phyloP scores from a whole-genome alignment of 305 asterid species.

The Fraxinus sp. region DNA sequence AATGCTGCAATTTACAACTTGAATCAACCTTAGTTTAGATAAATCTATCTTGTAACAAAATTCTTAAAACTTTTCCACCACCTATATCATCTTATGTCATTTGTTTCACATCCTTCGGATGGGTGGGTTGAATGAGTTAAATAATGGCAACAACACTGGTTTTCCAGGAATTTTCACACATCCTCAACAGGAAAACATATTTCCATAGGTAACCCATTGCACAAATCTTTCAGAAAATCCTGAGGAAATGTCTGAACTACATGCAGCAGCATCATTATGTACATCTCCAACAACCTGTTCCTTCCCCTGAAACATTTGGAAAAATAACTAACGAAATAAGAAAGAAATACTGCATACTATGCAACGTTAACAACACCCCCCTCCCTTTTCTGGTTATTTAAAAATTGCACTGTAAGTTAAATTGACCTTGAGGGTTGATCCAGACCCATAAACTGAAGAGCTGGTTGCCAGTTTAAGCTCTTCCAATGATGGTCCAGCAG shows the following conservation, averaged over 20 bases:
- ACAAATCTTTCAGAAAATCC: constrained; percentile 60
- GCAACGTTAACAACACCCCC: not conserved
- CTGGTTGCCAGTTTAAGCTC: constrained; percentile 44
- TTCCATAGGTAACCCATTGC: constrained; percentile 61
- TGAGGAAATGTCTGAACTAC: constrained; percentile 25
- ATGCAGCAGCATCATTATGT: constrained; percentile 27
- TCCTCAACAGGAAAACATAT: constrained; percentile 54
- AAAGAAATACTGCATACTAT: not conserved
- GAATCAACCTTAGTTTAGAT: constrained; percentile 9
- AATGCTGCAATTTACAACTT: constrained; percentile 48
- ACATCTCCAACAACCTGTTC: constrained; percentile 31
- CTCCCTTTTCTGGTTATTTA: not conserved
- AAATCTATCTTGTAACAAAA: constrained; percentile 37
- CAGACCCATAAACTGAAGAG: constrained; percentile 39
- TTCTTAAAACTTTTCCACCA: constrained; percentile 11
- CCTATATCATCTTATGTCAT: constrained; percentile 17
- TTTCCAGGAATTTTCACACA: constrained; percentile 2
- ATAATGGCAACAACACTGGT: constrained; percentile 15
- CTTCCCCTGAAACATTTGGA: constrained; percentile 38
- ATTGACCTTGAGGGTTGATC: constrained; percentile 59
- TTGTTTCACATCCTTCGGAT: constrained; percentile 64
- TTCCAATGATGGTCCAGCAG: constrained; percentile 43
- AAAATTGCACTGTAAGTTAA: constrained; percentile 18
- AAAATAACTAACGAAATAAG: not conserved
- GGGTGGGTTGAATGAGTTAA: constrained; percentile 27